These are phyloP conservation scores for Diospyros kaki DNA, from an alignment of 148 eudicot genomes.

Conservation along the genomic window DNA sequence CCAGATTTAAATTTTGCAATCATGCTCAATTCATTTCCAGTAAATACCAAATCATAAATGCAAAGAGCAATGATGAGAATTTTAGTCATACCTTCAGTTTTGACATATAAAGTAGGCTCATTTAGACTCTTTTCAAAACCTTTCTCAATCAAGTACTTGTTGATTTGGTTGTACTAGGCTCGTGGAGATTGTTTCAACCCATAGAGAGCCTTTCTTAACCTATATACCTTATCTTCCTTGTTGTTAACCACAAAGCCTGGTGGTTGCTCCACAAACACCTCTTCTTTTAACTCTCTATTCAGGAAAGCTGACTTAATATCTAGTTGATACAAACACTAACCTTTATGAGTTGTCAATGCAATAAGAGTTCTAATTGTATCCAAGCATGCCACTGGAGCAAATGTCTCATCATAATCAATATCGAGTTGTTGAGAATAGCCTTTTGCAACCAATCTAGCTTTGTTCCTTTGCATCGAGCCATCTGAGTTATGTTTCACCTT, in stretches of 20 bases:
- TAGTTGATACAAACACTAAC: neutral
- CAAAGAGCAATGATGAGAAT: neutral
- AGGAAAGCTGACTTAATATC: neutral
- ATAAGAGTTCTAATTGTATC: neutral
- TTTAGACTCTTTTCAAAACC: neutral
- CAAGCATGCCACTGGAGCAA: neutral
- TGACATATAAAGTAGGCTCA: neutral
- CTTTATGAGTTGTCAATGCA: neutral
- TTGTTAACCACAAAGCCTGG: neutral
- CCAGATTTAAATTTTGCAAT: neutral
- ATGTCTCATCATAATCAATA: neutral
- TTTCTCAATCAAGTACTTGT: neutral
- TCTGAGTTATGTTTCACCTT: neutral
- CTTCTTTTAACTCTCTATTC: neutral
- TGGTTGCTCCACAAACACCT: neutral
- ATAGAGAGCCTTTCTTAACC: neutral
- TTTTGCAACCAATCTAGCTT: neutral
- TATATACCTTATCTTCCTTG: neutral
- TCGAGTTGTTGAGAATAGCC: neutral
- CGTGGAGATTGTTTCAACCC: neutral
- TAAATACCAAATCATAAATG: neutral
- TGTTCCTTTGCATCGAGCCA: slow-evolving; percentile 3
- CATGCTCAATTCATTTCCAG: neutral
- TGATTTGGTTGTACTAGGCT: no score
- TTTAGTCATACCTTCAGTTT: neutral